Evolutionary conservation across 306 rosid species (phyloP), one percentile per base, ranked within the genome.

Genomic region (Prunus armeniaca): DNA sequence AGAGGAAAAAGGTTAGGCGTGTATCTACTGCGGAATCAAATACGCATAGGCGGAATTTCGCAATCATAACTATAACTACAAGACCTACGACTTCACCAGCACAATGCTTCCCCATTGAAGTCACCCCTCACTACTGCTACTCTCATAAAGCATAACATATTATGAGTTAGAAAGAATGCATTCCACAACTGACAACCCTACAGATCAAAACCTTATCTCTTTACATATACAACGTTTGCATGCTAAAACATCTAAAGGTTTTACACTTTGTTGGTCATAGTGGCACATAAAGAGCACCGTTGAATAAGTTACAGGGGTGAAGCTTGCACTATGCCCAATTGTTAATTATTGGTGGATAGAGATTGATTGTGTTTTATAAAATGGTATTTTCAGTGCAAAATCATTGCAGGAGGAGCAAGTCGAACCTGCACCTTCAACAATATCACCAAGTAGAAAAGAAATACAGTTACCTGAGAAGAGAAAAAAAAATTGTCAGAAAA

Each of bases 381-480:
- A 52, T 32, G 75, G 63, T 15, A n/a, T 30, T 12, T 71, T 19
- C 65, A 12, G n/a, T 51, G 50, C 64, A 73, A 13, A 55, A 56
- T 14, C 25, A 41, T n/a, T 60, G 30, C 10, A 34, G 50, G 19
- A 14, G 20, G 58, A 46, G n/a, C 69, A 30, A 74, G 19, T 46
- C 58, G 32, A 54, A 54, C 46, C 50, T 11, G 22, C 43, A 27
- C 22, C 45, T 65, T 49, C 60, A 49, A 69, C 2, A 28, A 27
- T 50, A 61, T 50, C 19, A 28, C 69, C 60, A 19, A 61, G 69
- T 61, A 1, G 49, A 73, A 25, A 27, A 63, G 28, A 61, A 17
- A 45, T n/a, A n/a, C 3, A 30, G 28, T 46, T 73, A 46, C 69
- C 78, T 74, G 78, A 18, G 49, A 61, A 27, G 65, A n/a, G 24